These are phyloP conservation scores for Moniliella sp. DNA, from an alignment of 1,284 basidiomycete species.

Conservation along the genomic window DNA sequence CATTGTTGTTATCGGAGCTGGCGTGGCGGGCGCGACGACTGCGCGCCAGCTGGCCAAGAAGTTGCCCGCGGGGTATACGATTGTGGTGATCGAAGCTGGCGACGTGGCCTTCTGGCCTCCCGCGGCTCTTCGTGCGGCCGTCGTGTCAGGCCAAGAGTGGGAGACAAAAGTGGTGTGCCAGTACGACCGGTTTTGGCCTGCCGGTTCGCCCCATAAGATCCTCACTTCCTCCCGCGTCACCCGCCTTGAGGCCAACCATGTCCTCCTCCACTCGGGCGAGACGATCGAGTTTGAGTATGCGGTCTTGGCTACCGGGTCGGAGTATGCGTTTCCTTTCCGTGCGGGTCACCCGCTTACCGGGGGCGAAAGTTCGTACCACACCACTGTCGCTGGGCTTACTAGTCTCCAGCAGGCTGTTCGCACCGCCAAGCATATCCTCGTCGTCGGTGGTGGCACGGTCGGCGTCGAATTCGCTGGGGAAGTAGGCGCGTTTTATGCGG, in stretches of 20 bases:
- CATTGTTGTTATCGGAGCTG: too few species aligned
- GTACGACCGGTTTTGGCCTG: conserved; percentile 5
- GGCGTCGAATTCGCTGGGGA: conserved; percentile 38
- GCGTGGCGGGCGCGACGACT: conserved; percentile 5
- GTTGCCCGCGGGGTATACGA: conserved; percentile 33
- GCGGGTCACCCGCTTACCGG: conserved; percentile 1
- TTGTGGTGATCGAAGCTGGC: conserved; percentile 36
- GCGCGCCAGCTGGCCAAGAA: conserved; percentile 26
- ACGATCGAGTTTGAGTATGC: conserved; percentile 3
- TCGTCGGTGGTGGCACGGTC: conserved; percentile 34
- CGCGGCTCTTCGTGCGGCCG: conserved; percentile 33
- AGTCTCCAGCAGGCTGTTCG: conserved; percentile 6
- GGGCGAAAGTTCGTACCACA: too few species aligned
- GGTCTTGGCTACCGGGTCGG: conserved; percentile 7
- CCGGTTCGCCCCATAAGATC: conserved; percentile 4
- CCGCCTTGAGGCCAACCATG: not conserved
- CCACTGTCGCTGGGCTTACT: conserved; percentile 4
- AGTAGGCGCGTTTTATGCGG: conserved; percentile 6
- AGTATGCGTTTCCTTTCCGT: conserved; percentile 7
- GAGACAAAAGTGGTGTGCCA: conserved; percentile 7
- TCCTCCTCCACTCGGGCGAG: conserved; percentile 1
- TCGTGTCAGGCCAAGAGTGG: conserved; percentile 35
- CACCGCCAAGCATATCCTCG: conserved; percentile 7
- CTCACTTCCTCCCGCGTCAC: conserved; percentile 1
- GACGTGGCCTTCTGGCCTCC: conserved; percentile 33